phyloP scores from a whole-genome alignment of 2,329 filamentous ascomycete genomes.

The Diaporthe amygdali region DNA sequence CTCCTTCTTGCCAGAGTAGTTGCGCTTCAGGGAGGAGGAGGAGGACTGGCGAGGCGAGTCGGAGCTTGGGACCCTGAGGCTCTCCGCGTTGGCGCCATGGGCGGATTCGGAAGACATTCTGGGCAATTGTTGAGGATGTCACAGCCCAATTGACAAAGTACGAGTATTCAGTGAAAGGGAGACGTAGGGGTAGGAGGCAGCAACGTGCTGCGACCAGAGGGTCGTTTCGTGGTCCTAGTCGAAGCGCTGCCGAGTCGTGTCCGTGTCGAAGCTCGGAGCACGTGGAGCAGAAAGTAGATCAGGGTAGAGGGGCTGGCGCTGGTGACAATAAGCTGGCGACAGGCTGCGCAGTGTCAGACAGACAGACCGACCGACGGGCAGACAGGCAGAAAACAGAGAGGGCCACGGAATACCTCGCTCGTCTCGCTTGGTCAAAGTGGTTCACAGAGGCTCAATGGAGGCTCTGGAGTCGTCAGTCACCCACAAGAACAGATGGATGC shows the following conservation, averaged over 20 bases:
- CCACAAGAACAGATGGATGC: not conserved
- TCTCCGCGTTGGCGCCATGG: slow-evolving; percentile 18
- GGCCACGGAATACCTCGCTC: not conserved
- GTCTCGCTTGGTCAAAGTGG: not conserved
- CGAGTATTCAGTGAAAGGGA: not conserved
- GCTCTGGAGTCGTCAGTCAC: not conserved
- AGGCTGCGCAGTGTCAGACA: not conserved
- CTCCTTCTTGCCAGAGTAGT: slow-evolving; percentile 38
- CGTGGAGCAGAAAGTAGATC: not conserved
- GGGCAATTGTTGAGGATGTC: not conserved
- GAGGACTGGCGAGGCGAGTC: slow-evolving; percentile 15
- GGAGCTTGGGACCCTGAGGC: slow-evolving; percentile 13
- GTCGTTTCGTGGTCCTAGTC: not conserved
- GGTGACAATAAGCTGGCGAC: not conserved
- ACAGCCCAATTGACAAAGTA: slow-evolving; percentile 3
- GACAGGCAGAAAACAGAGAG: too few relatives aligned
- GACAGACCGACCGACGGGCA: not conserved
- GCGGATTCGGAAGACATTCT: slow-evolving; percentile 21
- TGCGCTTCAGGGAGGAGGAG: slow-evolving; percentile 31
- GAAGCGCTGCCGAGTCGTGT: slow-evolving; percentile 7
- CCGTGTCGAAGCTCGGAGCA: not conserved
- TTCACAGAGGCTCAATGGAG: not conserved
- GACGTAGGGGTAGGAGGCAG: not conserved
- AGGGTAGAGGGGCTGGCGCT: not conserved
- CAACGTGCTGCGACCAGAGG: slow-evolving; percentile 1